Evolutionary conservation across 148 eudicot species (phyloP), one percentile per base, ranked within the genome.

Genomic region (Silene conica): DNA sequence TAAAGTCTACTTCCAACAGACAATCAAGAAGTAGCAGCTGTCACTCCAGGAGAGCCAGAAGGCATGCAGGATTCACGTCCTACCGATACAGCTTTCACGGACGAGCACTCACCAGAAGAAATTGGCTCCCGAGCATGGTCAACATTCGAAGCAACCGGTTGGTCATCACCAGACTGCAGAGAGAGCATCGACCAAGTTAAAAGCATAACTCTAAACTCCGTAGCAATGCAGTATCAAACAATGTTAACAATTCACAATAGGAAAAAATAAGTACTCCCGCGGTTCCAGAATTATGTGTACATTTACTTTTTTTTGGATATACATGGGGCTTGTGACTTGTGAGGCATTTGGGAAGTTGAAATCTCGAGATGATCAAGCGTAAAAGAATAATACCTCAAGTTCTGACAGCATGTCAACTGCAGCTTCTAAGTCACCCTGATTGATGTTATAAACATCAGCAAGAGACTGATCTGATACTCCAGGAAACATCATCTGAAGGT

Each of bases 401-500:
- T 91, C 87, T 63, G 72, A 78, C 77, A 94, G 76, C 97, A 94
- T 94, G 71, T 94, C 97, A 73, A 94, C 58, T 26, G 98, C 70
- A 59, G 88, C 83, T 34, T 94, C 96, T 84, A 94, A 70, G 84
- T 94, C 97, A 73, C 92, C 80, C 7, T 70, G 64, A 79, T 86
- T 91, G 73, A 87, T 85, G 43, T 74, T 25, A 82, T 94, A 94
- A 78, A 94, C 90, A 74, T 84, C 93, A 60, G 86, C 77, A 76
- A 94, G 84, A 19, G 89, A 94, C 76, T 94, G 90, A 64, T 86
- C 83, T 69, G 93, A 91, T 69, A 94, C 73, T 23, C 87, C 91
- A 82, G 98, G 96, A 78, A 84, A 94, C 16, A 69, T 71, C 96
- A 91, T 88, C 84, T 89, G 90, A 66, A 94, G 93, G 84, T 84